Evolutionary conservation across 129 eudicot species (phyloP), one percentile per base, ranked within the genome.

Genomic region (Flaveria bidentis): DNA sequence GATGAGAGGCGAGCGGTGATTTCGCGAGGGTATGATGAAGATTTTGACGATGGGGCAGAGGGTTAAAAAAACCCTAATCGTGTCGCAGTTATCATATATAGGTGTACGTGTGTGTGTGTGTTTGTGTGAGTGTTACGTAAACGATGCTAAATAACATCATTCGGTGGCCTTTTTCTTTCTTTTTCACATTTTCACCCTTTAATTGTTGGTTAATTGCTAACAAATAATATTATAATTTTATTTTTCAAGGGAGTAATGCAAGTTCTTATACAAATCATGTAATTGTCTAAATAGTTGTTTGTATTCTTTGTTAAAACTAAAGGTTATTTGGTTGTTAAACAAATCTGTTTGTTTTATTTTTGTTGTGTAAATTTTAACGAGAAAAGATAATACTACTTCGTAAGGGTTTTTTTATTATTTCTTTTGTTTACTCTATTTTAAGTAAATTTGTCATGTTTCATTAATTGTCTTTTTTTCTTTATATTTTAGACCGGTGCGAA

Each of bases 21-120:
- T 66, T 18, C 11, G 47, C 22, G 79, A 67, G 74, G 74, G 73
- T 53, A 55, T 10, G 11, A 56, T 5, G 76, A 75, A 46, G 76
- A 44, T 49, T 75, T 75, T 78, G 56, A 53, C 39, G 61, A 74
- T 18, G 56, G 74, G 42, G 56, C 56, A 39, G 71, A 63, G 84
- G 79, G 73, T 72, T 72, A 65, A 62, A 81, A 69, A 81, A 81
- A 78, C 84, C 83, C 78, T 71, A 78, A 60, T 71, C 41, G 77
- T 44, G 62, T 71, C 30, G 72, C 62, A 22, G 77, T 63, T 71
- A 47, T 20, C 3, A 20, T 71, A 78, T 61, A 78, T 71, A 71
- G 70, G 47, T 49, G n/a, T 49, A 0, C 49, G 13, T 45, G 49
- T 45, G 2, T 45, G 47, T 53, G 13, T 58, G 65, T 11, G 67